Conservation (phyloP, 805 yeast genomes). For the Crinitomyces ghanaensis region DNA sequence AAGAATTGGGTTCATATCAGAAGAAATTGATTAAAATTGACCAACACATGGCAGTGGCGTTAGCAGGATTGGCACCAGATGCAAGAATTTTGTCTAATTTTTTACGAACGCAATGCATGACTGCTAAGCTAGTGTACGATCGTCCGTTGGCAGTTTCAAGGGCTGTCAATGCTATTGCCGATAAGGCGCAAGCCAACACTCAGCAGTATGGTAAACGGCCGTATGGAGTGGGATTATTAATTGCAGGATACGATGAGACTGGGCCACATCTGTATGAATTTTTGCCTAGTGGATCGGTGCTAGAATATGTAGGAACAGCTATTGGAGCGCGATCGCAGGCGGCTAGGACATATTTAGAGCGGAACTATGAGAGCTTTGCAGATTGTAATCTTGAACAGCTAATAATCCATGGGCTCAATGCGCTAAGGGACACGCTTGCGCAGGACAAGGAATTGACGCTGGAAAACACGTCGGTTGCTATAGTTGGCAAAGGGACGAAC, state of each 20-base stretch:
- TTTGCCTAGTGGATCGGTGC: constrained; percentile 88
- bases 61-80: constrained; percentile 97
- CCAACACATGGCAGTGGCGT: constrained; percentile 85
- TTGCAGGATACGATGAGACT: constrained; percentile 83
- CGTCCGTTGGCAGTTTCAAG: constrained; percentile 73
- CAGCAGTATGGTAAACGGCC: constrained; percentile 96
- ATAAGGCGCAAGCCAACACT: constrained; percentile 94
- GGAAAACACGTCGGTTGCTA: constrained; percentile 80
- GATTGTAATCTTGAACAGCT: constrained; percentile 57
- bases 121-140: constrained; percentile 71
- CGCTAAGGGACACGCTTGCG: constrained; percentile 85
- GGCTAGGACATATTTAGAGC: constrained; percentile 89
- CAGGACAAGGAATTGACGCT: constrained; percentile 86
- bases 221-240: constrained; percentile 89
- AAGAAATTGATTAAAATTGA: constrained; percentile 87
- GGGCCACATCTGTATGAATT: constrained; percentile 94
- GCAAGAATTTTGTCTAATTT: constrained; percentile 87
- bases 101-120: constrained; percentile 84
- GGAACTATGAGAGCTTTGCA: constrained; percentile 60
- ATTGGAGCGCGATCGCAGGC: constrained; percentile 99
- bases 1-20: constrained; percentile 94
- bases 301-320: constrained; percentile 88
- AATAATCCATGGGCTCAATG: constrained; percentile 75
- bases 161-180: constrained; percentile 80
- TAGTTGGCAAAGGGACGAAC: constrained; percentile 72